Evolutionary conservation across 345 rosid genomes (phyloP), one percentile per base, ranked within the genome.

Genomic region (Crucihimalaya himalaica): DNA sequence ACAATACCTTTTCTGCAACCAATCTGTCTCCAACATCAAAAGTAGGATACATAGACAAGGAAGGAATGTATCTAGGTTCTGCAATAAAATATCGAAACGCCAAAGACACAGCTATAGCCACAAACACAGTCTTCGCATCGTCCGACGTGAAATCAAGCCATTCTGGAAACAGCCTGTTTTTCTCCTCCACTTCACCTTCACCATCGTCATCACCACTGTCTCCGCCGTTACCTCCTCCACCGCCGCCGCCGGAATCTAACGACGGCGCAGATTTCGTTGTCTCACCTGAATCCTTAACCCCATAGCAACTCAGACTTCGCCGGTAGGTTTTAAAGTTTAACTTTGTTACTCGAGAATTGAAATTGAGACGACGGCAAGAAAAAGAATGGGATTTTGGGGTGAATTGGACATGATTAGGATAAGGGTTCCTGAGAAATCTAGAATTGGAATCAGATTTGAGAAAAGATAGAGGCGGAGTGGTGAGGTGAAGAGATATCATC

Each of bases 1-100:
- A 57, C 34, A 56, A 18, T 73, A 92, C 98, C 98, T 95, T 95
- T 83, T 95, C 97, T 8, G 98, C 96, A 69, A 92, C 89, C 62
- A 92, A 74, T 77, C 97, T 85, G 67, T 95, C 99, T 57, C 99
- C 98, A 25, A 90, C 97, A 82, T 92, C 97, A 78, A 95, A 92
- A 16, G 97, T 92, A 29, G 99, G 99, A 86, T 92, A 95, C 99
- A 95, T 95, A 29, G 98, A 95, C 87, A 95, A 74, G 61, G 97
- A 92, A 80, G 99, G 98, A 76, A 95, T 95, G 75, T 78, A 95
- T 81, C 98, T 86, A 1, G 98, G 97, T 86, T 95, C 99, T 10
- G 97, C 98, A 51, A 92, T 83, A 53, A 95, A 88, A 53, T 86
- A 66, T 77, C 97, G 79, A 78, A 95, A 95, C 11, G 98, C 99